Evolutionary conservation across 345 rosid genomes (phyloP), one percentile per base, ranked within the genome.

Genomic region (Syzygium oleosum): DNA sequence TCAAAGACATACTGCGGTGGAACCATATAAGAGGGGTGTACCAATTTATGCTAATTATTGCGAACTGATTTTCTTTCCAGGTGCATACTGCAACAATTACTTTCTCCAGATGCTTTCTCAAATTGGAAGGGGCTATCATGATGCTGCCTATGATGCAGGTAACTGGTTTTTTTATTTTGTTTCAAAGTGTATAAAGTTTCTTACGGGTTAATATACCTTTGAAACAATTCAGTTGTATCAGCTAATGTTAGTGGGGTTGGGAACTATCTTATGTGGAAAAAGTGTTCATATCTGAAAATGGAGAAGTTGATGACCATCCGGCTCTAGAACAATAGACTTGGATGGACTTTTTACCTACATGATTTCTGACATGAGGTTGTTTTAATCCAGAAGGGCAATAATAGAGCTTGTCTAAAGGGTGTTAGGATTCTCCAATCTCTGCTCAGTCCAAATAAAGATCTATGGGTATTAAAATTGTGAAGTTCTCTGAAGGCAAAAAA

Each of bases 61-160:
- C 4, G 2, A 38, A 14, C 65, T 73, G 58, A 59, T 85, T 38
- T 77, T 11, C 54, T 86, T 84, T 21, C 61, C 87, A 98, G 99
- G 99, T 85, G 85, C 92, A 59, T 96, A 93, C 87, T 96, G 99
- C 87, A 98, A 98, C 89, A 99, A 96, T 84, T 93, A 96, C 92
- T 98, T 98, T 92, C 92, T 98, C 91, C 95, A 89, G 92, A 94
- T 90, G 95, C 94, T 98, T 55, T 96, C 99, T 21, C 91, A 91
- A 77, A 91, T 96, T 85, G 94, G 99, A 85, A 92, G 95, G 89
- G 99, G 99, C 61, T 91, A 91, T 52, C 93, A 94, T 87, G 97
- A 92, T 90, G 94, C 92, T 88, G 94, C 97, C 46, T 93, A 91
- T 85, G 90, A 94, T 86, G 92, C 94, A 91, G 97, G 99, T 96